phyloP scores from a whole-genome alignment of 1,284 basidiomycete species.

The Ceratobasidium sp. region DNA sequence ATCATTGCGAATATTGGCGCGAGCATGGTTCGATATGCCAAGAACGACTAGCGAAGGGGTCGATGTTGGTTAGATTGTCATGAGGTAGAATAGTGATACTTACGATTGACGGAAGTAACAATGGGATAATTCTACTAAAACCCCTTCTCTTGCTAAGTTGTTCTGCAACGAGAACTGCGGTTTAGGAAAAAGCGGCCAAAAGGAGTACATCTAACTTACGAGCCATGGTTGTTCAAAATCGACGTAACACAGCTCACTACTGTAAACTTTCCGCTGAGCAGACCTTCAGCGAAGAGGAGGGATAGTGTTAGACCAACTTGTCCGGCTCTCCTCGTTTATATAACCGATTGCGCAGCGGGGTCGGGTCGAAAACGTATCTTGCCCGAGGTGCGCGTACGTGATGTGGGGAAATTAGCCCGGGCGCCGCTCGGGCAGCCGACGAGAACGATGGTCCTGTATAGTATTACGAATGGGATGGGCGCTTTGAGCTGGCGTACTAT shows the following conservation, averaged over 20 bases:
- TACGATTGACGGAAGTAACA: constrained; percentile 4
- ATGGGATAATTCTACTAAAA: background rate
- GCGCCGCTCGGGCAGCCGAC: background rate
- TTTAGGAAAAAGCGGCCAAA: background rate
- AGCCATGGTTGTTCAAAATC: background rate
- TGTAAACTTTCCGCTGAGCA: background rate
- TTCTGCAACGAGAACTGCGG: background rate
- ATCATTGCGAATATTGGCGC: background rate
- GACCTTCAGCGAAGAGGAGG: background rate
- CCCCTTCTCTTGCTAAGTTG: background rate
- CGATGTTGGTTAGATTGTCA: background rate
- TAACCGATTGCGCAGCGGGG: background rate
- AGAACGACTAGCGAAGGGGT: background rate
- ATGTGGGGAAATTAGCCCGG: background rate
- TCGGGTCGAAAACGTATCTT: background rate
- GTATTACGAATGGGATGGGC: background rate
- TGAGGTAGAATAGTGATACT: background rate
- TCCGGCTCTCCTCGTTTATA: background rate
- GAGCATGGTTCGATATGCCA: constrained; percentile 12
- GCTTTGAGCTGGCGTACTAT: too few species aligned
- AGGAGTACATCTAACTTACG: background rate
- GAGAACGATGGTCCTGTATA: background rate
- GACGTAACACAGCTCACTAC: background rate
- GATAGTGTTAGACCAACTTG: background rate
- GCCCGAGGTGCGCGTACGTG: background rate